These are phyloP conservation scores for Allantophomopsis cytisporea DNA, from an alignment of 2,329 filamentous ascomycete genomes.

Conservation along the genomic window DNA sequence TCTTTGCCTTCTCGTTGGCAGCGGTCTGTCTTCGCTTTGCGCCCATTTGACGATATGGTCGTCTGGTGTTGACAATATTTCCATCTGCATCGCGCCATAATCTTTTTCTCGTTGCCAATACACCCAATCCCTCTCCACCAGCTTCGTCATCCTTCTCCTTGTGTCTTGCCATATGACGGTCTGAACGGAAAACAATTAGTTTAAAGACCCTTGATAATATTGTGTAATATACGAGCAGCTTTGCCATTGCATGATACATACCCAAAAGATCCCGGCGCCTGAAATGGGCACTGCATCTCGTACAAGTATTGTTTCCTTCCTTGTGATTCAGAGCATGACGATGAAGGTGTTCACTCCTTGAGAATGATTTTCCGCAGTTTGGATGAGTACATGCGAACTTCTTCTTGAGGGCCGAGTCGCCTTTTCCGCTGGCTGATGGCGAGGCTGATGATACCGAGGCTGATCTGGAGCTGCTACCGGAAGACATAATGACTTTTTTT, in stretches of 20 bases:
- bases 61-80: conserved; percentile 27
- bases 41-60: conserved; percentile 12
- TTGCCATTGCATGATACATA: conserved; percentile 11
- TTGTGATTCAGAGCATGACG: conserved; percentile 43
- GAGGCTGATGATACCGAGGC: background rate
- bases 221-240: no score
- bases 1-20: background rate
- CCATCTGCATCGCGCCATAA: conserved; percentile 33
- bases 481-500: background rate
- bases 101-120: conserved; percentile 32
- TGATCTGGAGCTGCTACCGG: background rate
- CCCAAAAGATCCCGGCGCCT: conserved; percentile 44
- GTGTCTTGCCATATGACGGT: conserved; percentile 32
- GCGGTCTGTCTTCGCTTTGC: background rate
- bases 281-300: conserved; percentile 45
- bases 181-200: conserved; percentile 15
- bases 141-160: conserved; percentile 35
- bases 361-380: conserved; percentile 37
- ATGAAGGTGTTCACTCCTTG: conserved; percentile 41
- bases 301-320: conserved; percentile 38
- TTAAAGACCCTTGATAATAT: background rate
- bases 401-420: conserved; percentile 3
- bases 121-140: conserved; percentile 28
- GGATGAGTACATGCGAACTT: conserved; percentile 26
- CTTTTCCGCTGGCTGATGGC: background rate